Base-by-base conservation (phyloP, 768 basidiomycete species). In the Leucocoprinus leucothites region DNA sequence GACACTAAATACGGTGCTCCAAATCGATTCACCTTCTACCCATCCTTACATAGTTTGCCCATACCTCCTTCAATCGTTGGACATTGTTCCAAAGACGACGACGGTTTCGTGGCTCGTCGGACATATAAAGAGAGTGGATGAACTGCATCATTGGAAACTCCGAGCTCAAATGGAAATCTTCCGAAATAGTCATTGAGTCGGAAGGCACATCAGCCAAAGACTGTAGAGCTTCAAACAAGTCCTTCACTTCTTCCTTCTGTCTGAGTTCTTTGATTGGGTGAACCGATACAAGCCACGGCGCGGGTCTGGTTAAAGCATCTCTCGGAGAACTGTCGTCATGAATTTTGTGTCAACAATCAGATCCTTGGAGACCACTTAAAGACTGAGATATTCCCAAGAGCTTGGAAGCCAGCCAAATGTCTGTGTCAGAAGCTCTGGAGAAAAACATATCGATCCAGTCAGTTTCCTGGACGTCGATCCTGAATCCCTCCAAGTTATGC, bases 401-500 rank as follows among this genome's bases (percentile, higher is more conserved):
- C 14, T 31, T 4, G 51, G 51, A 13, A 52, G 41, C 25, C 42
- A 43, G 14, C 51, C 41, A n/a, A 52, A 34, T 13, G 44, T 52
- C 14, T 44, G 42, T 26, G 22, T 14, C 14, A 53, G 51, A 5
- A 53, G 21, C 26, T 44, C 51, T 8, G 28, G 16, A 9, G 51
- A 44, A 7, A 44, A 45, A 34, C 51, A 9, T 26, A 3, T 7
- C 44, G 42, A 16, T n/a, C n/a, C n/a, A n/a, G n/a, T n/a, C n/a
- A 51, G 34, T 16, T 48, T 41, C 51, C 57, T 51, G 26, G 48
- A 47, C 18, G n/a, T 24, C 34, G 51, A 48, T 48, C 50, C 51
- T 0, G 40, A 41, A 40, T 53, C 25, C 0, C 45, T 51, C 14
- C 8, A 11, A n/a, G n/a, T n/a, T n/a, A n/a, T 9, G 11, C 31